Base-by-base conservation (phyloP, 2,329 filamentous ascomycete species). In the Aureobasidium sp. region DNA sequence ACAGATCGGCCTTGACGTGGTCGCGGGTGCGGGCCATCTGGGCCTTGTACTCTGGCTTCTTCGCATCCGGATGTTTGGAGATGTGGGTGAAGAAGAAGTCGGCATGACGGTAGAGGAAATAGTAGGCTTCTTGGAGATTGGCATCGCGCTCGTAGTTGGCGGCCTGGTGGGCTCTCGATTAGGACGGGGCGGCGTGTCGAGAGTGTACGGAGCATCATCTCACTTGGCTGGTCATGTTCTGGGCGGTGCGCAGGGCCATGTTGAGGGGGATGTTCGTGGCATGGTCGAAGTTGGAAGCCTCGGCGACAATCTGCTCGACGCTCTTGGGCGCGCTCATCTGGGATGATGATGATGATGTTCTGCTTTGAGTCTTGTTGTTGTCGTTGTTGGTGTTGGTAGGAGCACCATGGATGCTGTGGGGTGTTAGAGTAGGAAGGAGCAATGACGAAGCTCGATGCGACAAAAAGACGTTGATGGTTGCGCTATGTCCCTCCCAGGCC, bases 51-150 rank as follows among this genome's bases (percentile, higher is more conserved):
- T 87, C 84, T 10, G 84, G 81, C 8, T 85, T 82, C 67, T 84
- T 87, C 50, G 84, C 84, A 62, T 94, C 85, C 1, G 93, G 91
- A 68, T 97, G 94, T 1, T 78, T 82, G 0, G 84, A 81, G 9
- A 99, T 80, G 60, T 88, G 82, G 7, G 90, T 84, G 32, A 96
- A 78, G 27, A 96, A 84, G n/a, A 99, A 85, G 59, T 87, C 82
- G 10, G 91, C 91, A 76, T 96, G 91, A 68, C 94, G 87, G 72
- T 94, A 90, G n/a, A 96, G 84, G 63, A 97, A 85, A 61, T 97
- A 83, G 74, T 96, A 99, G 5, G 93, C 90, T 71, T 94, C 88
- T 68, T 91, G 85, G 66, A 91, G 85, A 75, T 97, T 92, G 69
- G 88, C 87, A 74, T 97, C 93, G 46, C 84, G 83, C 69, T 94